phyloP scores from a whole-genome alignment of 139 green algal genomes.

The Chlorella sp. region DNA sequence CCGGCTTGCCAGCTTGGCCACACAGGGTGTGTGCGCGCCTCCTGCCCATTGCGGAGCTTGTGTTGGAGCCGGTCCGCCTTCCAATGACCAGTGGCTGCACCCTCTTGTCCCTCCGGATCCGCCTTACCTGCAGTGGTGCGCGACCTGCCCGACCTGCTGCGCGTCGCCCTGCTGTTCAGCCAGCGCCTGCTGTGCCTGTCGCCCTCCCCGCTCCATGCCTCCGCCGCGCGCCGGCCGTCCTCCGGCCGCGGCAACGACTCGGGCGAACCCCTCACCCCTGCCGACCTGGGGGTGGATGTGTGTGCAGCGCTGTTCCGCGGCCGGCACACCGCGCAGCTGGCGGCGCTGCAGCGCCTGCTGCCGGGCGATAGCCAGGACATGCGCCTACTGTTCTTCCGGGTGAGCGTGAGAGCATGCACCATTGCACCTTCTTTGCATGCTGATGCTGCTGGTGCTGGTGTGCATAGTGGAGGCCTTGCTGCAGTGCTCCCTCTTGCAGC shows the following conservation, averaged over 20 bases:
- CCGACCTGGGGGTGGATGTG: background rate
- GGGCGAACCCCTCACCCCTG: background rate
- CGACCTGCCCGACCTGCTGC: conserved; percentile 35
- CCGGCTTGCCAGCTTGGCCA: background rate
- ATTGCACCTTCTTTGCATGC: no score
- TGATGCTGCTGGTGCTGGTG: no score
- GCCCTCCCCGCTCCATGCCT: conserved; percentile 14
- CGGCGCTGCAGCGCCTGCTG: conserved; percentile 31
- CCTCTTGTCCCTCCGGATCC: no score
- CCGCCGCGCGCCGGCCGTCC: background rate
- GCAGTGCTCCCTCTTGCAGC: no score
- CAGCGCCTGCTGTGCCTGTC: conserved; percentile 26
- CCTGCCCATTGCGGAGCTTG: no score
- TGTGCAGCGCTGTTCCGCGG: conserved; percentile 16
- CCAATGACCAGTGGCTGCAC: no score
- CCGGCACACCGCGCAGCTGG: conserved; percentile 24
- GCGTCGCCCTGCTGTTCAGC: conserved; percentile 17
- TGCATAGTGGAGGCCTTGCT: no score
- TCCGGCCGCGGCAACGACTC: no score
- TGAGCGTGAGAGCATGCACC: background rate
- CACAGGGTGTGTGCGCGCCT: no score
- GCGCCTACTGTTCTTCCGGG: conserved; percentile 44
- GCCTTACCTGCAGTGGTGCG: no score
- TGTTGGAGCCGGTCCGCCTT: no score
- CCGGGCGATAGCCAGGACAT: background rate